These are phyloP conservation scores for Juglanconis oblonga DNA, from an alignment of 2,329 filamentous ascomycete species.

Conservation along the genomic window DNA sequence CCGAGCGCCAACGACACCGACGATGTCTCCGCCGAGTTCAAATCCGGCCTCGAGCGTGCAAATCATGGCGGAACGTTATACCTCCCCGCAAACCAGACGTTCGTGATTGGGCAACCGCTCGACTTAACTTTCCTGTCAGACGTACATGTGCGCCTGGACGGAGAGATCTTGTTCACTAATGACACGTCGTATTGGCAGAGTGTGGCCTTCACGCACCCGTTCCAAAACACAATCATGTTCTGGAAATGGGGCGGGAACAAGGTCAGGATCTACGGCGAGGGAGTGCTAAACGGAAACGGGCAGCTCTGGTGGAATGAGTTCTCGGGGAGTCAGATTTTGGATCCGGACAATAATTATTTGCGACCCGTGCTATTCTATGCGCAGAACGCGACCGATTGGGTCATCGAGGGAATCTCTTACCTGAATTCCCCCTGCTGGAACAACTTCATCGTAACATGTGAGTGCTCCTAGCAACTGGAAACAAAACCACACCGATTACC, in stretches of 20 bases:
- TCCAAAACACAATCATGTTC: slow-evolving; percentile 55
- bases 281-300: slow-evolving; percentile 55
- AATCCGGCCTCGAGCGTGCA: slow-evolving; percentile 50
- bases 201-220: slow-evolving; percentile 38
- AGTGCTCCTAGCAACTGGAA: slow-evolving; percentile 5
- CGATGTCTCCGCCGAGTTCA: slow-evolving; percentile 55
- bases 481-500: no score
- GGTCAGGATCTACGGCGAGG: slow-evolving; percentile 57
- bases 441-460: slow-evolving; percentile 57
- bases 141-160: slow-evolving; percentile 56
- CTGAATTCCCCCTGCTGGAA: slow-evolving; percentile 63
- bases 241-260: slow-evolving; percentile 63
- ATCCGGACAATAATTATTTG: slow-evolving; percentile 53
- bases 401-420: slow-evolving; percentile 55
- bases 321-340: slow-evolving; percentile 34
- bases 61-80: slow-evolving; percentile 58
- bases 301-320: slow-evolving; percentile 38
- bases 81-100: slow-evolving; percentile 50
- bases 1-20: slow-evolving; percentile 51
- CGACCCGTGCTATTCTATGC: slow-evolving; percentile 60
- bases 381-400: slow-evolving; percentile 57
- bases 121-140: slow-evolving; percentile 57
- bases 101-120: slow-evolving; percentile 56
- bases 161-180: slow-evolving; percentile 48
- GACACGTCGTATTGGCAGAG: slow-evolving; percentile 42